phyloP scores from a whole-genome alignment of 371 early-diverging fungal genomes.

The Saksenaea vasiformis region DNA sequence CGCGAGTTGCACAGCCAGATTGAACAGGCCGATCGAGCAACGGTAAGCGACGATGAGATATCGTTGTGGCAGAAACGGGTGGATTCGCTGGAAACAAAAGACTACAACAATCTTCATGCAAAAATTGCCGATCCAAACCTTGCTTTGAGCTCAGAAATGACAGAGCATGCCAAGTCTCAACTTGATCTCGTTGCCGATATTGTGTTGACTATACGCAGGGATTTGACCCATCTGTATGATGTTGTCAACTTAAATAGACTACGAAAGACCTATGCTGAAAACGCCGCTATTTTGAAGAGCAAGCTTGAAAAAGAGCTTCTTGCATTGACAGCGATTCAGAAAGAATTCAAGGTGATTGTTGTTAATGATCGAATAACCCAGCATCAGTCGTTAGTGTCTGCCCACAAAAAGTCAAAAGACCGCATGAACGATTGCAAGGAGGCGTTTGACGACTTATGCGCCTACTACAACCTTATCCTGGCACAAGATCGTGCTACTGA shows the following conservation, averaged over 20 bases:
- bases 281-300: constrained; percentile 12
- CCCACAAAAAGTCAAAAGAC: constrained; percentile 15
- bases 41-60: constrained; percentile 14
- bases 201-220: constrained; percentile 4
- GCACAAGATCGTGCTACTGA: background rate
- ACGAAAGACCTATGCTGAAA: constrained; percentile 16
- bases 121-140: background rate
- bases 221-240: constrained; percentile 10
- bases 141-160: background rate
- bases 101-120: background rate
- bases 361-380: constrained; percentile 5
- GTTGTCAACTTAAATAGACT: constrained; percentile 19
- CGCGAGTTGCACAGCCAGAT: constrained; percentile 1
- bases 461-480: constrained; percentile 16
- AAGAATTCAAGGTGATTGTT: background rate
- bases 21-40: constrained; percentile 2
- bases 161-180: background rate
- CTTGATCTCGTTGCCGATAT: constrained; percentile 10
- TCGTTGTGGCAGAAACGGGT: background rate
- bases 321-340: background rate
- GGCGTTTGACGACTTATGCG: constrained; percentile 11
- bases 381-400: constrained; percentile 13
- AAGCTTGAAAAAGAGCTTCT: constrained; percentile 4
- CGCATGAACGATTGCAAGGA: constrained; percentile 21
- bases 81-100: background rate